A percentile compares a stretch with the other conserved stretches of the same genome.
These are phyloP conservation scores for Ophiostoma novo-ulmi DNA, from an alignment of 2,329 filamentous ascomycete species.

Conservation along the genomic window DNA sequence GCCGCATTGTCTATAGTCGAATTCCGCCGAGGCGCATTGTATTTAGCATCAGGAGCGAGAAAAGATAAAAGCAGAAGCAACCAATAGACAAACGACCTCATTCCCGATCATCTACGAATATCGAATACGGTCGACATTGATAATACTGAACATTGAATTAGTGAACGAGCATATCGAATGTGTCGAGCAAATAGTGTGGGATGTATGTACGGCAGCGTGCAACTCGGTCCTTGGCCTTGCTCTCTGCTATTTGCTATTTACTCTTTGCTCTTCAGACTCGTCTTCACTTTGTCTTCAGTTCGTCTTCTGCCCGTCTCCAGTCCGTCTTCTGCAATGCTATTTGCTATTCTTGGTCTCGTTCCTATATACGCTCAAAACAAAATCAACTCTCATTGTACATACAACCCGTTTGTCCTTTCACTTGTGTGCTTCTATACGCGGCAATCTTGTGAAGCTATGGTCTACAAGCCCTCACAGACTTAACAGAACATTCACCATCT, in stretches of 20 bases:
- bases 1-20: neutral
- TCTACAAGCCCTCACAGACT: too few relatives aligned
- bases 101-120: neutral
- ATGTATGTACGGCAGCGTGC: too few relatives aligned
- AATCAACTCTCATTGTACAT: slow-evolving; percentile 3
- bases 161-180: neutral
- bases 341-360: neutral
- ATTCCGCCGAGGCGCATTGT: neutral
- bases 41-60: neutral
- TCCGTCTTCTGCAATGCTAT: neutral
- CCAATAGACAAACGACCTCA: neutral
- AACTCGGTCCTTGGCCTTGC: too few relatives aligned
- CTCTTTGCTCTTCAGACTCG: neutral
- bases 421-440: neutral
- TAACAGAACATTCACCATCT: too few relatives aligned
- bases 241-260: too few relatives aligned
- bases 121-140: neutral
- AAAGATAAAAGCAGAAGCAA: neutral
- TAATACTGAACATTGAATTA: neutral
- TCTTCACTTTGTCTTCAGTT: too few relatives aligned
- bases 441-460: too few relatives aligned
- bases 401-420: too few relatives aligned
- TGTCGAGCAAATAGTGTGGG: too few relatives aligned
- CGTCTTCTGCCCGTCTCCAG: too few relatives aligned
- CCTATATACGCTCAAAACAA: slow-evolving; percentile 11